Base-by-base conservation (phyloP, 441 rosid genomes). In the Brassica hybrid region DNA sequence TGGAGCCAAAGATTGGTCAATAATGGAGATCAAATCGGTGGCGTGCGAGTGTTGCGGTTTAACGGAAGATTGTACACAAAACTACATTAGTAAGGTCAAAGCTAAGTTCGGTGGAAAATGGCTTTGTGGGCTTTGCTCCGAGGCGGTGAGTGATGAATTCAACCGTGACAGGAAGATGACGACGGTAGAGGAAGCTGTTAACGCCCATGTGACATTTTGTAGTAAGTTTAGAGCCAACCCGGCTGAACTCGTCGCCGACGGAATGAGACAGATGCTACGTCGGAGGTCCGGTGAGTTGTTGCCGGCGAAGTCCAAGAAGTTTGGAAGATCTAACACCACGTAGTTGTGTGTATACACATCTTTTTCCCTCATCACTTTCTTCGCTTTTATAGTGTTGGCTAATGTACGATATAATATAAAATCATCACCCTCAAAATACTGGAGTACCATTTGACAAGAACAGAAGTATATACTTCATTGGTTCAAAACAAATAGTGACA, bases 51-150 rank as follows among this genome's bases (percentile, higher is more conserved):
- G 99, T 65, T 96, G 99, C 76, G 93, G 91, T 62, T 76, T 96
- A 84, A 84, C 85, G 79, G 99, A 96, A 74, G 99, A 96, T 75
- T 96, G 99, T 74, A 94, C 98, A 7, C 96, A 85, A 79, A 84
- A 85, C 34, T 96, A 96, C 60, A 96, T 96, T 14, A 83, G 70
- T 45, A 76, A 88, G 62, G 93, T 93, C 75, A 90, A 87, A 87
- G 81, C 88, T 52, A 90, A 89, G 73, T 96, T 93, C 76, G 91
- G 87, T 12, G 99, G 93, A 11, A 93, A 92, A 85, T 93, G 99
- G 99, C 83, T 96, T 4, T 96, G 99, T 80, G 99, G 99, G 50
- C 84, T 95, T 72, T 96, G 99, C 75, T 90, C 97, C 12, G 99
- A 89, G 84, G 97, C 98, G 6, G 99, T 93, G 9, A 80, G 85